These are phyloP conservation scores for Alternaria metachromatica DNA, from an alignment of 2,329 filamentous ascomycete species.

Conservation along the genomic window DNA sequence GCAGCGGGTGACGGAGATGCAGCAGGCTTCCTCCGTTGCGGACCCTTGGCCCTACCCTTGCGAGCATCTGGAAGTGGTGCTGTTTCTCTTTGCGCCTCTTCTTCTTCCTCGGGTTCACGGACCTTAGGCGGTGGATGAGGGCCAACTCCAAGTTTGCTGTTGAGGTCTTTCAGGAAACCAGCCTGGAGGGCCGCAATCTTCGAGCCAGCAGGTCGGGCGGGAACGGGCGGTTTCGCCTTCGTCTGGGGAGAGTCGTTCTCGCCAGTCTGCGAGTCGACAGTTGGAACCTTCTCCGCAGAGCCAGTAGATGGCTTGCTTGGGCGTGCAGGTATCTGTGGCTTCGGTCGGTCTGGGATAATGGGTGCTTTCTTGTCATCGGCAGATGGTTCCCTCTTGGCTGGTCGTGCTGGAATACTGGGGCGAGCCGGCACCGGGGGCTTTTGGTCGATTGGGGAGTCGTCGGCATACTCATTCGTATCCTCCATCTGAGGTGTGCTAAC, in stretches of 20 bases:
- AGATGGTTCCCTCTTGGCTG: slow-evolving; percentile 49
- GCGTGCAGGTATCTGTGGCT: slow-evolving; percentile 68
- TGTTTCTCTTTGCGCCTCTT: slow-evolving; percentile 65
- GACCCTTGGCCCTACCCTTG: slow-evolving; percentile 88
- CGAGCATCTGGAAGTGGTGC: slow-evolving; percentile 85
- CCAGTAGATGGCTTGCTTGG: slow-evolving; percentile 60
- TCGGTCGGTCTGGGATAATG: slow-evolving; percentile 63
- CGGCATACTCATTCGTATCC: slow-evolving; percentile 52
- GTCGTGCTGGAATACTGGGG: slow-evolving; percentile 43
- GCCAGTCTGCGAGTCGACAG: slow-evolving; percentile 28
- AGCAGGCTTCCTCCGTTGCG: slow-evolving; percentile 74
- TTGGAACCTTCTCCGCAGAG: slow-evolving; percentile 49
- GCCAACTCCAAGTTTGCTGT: slow-evolving; percentile 85
- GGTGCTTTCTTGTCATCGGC: slow-evolving; percentile 61
- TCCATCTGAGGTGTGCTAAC: slow-evolving; percentile 63
- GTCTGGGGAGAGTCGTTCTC: slow-evolving; percentile 51
- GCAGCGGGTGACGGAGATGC: slow-evolving; percentile 67
- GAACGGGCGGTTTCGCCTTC: slow-evolving; percentile 84
- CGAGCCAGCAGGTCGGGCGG: slow-evolving; percentile 75
- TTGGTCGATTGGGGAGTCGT: slow-evolving; percentile 39
- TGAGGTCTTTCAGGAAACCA: slow-evolving; percentile 91
- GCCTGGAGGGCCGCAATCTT: slow-evolving; percentile 93
- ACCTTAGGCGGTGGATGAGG: slow-evolving; percentile 79
- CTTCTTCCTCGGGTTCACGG: slow-evolving; percentile 68
- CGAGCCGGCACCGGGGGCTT: slow-evolving; percentile 39